Evolutionary conservation across 768 basidiomycete genomes (phyloP), one percentile per base, ranked within the genome.

Genomic region (Symmetrospora coprosmae): DNA sequence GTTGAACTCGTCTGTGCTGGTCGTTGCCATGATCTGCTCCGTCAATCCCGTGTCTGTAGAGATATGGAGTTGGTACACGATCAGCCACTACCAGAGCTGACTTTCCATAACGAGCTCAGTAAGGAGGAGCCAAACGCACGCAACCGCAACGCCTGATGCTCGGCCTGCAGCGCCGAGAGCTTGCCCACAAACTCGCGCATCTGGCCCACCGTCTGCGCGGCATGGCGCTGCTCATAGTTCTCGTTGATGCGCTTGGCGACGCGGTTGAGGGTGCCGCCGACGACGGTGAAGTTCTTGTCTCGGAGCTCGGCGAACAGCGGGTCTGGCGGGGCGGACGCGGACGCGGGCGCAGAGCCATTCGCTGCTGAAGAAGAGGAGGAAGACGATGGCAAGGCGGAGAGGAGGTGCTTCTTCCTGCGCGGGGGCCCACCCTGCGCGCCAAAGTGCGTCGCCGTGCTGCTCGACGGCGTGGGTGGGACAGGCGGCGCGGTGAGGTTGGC

Each of bases 141-240:
- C 50, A 97, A 76, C 64, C 85, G 77, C 63, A 97, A 72, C 45
- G 86, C 81, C 70, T 90, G 86, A 66, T 94, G 89, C 69, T 99
- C 92, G 17, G 80, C 81, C 73, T 96, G 88, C 64, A 97, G 74
- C 1, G 89, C 88, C 21, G 90, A 87, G 1, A 99, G 77, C 70
- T 87, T 90, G 13, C 91, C 90, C 19, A 99, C 94, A 73, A 99
- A 96, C 69, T 90, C 87, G 60, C 84, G 80, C 67, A 99, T 76
- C 72, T 99, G 87, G 11, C 85, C 81, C 17, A 91, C 85, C 13
- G 88, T 91, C 73, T 89, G 82, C 56, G 25, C 37, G 31, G 27
- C 5, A 33, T 62, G 28, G 17, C 74, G 59, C 60, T 84, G 86
- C 76, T 92, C 89, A 73, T 92, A 94, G 68, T 96, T 86, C 61